These are phyloP conservation scores for Casuarina glauca DNA, from an alignment of 306 rosid genomes.

Conservation along the genomic window DNA sequence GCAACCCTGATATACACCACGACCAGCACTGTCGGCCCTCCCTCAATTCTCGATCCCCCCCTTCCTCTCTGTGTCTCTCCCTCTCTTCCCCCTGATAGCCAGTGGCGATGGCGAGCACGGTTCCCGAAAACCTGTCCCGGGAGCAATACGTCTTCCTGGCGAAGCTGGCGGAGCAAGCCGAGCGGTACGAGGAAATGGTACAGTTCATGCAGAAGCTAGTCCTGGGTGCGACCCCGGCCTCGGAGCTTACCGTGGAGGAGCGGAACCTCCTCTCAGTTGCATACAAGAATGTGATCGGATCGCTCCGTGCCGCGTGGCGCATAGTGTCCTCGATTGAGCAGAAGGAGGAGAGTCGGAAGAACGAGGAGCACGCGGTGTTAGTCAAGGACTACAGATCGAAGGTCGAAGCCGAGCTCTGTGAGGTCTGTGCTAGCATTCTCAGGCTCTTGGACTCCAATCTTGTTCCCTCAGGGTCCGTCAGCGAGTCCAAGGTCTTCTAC, in stretches of 20 bases:
- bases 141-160: slow-evolving; percentile 70
- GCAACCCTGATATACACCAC: background rate
- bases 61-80: background rate
- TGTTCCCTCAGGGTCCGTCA: slow-evolving; percentile 51
- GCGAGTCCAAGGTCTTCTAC: slow-evolving; percentile 71
- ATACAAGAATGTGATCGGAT: slow-evolving; percentile 75
- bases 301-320: slow-evolving; percentile 76
- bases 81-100: background rate
- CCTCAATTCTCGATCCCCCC: background rate
- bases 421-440: slow-evolving; percentile 56
- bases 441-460: slow-evolving; percentile 52
- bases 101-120: slow-evolving; percentile 37
- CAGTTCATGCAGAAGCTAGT: slow-evolving; percentile 84
- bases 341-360: slow-evolving; percentile 70
- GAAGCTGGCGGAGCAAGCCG: slow-evolving; percentile 76
- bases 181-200: slow-evolving; percentile 80
- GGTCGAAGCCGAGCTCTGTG: slow-evolving; percentile 59
- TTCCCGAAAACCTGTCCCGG: slow-evolving; percentile 63
- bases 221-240: slow-evolving; percentile 50
- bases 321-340: slow-evolving; percentile 76
- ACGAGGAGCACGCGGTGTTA: slow-evolving; percentile 60
- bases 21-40: background rate
- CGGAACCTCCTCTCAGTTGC: slow-evolving; percentile 72
- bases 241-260: slow-evolving; percentile 70
- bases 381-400: slow-evolving; percentile 73